phyloP scores from a whole-genome alignment of 1,284 basidiomycete species.

The Ustilago bromivora region DNA sequence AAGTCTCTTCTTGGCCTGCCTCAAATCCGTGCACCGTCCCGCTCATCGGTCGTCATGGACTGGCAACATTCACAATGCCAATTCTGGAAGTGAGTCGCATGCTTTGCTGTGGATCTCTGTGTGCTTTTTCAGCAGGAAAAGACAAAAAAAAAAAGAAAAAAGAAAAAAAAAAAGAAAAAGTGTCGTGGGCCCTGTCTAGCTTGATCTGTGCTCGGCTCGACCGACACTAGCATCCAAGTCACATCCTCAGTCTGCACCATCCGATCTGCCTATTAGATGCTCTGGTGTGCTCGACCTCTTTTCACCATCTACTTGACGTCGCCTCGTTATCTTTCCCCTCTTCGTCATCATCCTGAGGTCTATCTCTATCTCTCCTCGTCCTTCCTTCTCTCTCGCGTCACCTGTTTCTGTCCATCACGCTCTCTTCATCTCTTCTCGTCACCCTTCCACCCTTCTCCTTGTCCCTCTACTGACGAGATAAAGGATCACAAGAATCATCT shows the following conservation, averaged over 20 bases:
- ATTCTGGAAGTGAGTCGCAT: conserved; percentile 2
- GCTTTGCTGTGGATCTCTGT: conserved; percentile 1
- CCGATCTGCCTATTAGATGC: conserved; percentile 6
- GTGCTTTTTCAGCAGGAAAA: conserved; percentile 13
- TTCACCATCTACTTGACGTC: neutral
- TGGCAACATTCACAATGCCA: neutral
- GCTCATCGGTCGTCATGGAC: conserved; percentile 3
- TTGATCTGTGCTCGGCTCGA: conserved; percentile 18
- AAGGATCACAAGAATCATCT: conserved; percentile 14
- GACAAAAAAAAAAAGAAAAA: neutral
- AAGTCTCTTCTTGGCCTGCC: neutral
- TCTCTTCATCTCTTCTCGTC: conserved; percentile 15
- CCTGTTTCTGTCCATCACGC: conserved; percentile 11
- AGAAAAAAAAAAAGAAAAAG: no score
- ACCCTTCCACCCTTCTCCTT: conserved; percentile 5
- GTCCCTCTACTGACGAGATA: conserved; percentile 22
- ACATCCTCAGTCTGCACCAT: conserved; percentile 12
- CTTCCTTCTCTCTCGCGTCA: neutral
- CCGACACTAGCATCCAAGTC: conserved; percentile 1
- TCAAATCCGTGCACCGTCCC: conserved; percentile 16
- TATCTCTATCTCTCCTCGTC: neutral
- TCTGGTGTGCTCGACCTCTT: neutral
- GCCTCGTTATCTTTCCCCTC: conserved; percentile 1
- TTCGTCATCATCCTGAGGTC: neutral
- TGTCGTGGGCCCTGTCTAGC: conserved; percentile 11